phyloP scores from a whole-genome alignment of 1,139 yeast species.

The Nakaseomyces uthaithaninus region DNA sequence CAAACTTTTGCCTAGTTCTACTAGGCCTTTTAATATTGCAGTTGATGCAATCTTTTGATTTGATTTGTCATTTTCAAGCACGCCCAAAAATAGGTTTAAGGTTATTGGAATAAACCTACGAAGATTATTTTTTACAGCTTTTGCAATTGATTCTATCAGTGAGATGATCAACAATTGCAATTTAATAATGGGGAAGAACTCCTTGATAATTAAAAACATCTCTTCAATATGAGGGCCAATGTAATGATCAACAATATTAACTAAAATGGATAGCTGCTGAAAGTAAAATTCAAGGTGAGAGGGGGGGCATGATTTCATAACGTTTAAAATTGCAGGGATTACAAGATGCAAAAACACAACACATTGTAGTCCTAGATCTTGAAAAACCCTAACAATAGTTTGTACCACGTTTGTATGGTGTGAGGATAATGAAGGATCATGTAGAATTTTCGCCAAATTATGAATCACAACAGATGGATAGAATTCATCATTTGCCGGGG shows the following conservation, averaged over 20 bases:
- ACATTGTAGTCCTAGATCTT: conserved; percentile 79
- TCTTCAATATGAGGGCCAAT: conserved; percentile 74
- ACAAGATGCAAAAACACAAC: conserved; percentile 80
- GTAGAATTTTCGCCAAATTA: conserved; percentile 70
- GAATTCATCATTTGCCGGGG: conserved; percentile 89
- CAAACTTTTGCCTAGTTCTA: conserved; percentile 79
- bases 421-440: conserved; percentile 74
- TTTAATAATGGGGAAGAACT: conserved; percentile 59
- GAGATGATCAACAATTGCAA: conserved; percentile 74
- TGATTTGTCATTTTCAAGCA: conserved; percentile 70
- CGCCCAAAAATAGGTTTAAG: conserved; percentile 65
- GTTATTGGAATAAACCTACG: conserved; percentile 74
- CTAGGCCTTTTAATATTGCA: conserved; percentile 75
- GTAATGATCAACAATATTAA: conserved; percentile 80
- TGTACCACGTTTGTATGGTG: conserved; percentile 89
- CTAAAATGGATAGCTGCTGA: conserved; percentile 75
- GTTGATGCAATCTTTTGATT: conserved; percentile 57
- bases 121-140: conserved; percentile 87
- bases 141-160: conserved; percentile 75
- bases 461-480: conserved; percentile 92
- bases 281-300: conserved; percentile 82
- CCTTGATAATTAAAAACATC: conserved; percentile 69
- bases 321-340: conserved; percentile 78
- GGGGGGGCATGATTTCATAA: conserved; percentile 77
- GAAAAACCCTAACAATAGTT: conserved; percentile 85